These are phyloP conservation scores for Sporothrix luriei DNA, from an alignment of 2,329 filamentous ascomycete species.

Conservation along the genomic window DNA sequence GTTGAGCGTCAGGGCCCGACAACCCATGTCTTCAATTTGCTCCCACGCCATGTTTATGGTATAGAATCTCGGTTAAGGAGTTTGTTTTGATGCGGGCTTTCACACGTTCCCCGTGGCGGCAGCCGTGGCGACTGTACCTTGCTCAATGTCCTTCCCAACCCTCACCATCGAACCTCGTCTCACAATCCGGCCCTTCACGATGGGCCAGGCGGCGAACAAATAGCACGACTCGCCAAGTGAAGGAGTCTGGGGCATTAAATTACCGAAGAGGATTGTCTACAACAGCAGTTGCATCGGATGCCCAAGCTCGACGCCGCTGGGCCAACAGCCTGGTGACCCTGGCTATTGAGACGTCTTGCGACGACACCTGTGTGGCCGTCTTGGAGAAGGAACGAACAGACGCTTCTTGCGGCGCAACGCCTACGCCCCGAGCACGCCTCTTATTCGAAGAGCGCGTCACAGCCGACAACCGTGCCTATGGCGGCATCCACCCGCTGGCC, in stretches of 20 bases:
- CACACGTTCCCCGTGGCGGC: not conserved
- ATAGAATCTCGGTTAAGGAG: not conserved
- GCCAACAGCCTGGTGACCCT: constrained; percentile 50
- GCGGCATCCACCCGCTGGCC: constrained; percentile 77
- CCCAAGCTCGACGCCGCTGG: constrained; percentile 24
- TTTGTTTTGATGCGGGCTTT: not conserved
- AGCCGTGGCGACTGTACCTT: constrained; percentile 1
- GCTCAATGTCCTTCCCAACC: not conserved
- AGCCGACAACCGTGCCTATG: constrained; percentile 72
- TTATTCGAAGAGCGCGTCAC: constrained; percentile 82
- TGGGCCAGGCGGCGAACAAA: not conserved
- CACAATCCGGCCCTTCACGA: no score
- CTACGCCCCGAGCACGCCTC: constrained; percentile 55
- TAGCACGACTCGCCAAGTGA: not conserved
- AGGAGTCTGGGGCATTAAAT: not conserved
- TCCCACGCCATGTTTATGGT: not conserved
- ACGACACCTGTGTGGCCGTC: constrained; percentile 89
- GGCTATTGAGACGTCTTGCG: constrained; percentile 83
- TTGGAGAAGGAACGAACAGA: constrained; percentile 59
- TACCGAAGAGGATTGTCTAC: not conserved
- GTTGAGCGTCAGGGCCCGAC: not conserved
- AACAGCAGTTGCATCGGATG: not conserved
- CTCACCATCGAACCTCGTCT: not conserved
- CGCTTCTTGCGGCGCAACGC: no score
- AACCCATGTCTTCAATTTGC: not conserved